phyloP scores from a whole-genome alignment of 345 rosid genomes.

The Gossypioides kirkii region DNA sequence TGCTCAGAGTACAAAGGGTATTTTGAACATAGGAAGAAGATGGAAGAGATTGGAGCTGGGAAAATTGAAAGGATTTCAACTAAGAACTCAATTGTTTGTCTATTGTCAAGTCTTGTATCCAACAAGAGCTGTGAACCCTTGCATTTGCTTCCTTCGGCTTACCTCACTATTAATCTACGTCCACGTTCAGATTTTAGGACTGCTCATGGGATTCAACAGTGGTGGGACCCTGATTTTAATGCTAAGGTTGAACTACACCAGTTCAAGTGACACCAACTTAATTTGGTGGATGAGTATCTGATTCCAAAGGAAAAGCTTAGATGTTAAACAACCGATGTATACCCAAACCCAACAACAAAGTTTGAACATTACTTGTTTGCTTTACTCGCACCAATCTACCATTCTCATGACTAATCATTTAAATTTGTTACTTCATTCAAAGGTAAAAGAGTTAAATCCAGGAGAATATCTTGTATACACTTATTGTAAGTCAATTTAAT shows the following conservation, averaged over 20 bases:
- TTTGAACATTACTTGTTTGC: too few species aligned
- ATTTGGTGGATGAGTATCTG: background rate
- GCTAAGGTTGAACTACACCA: slow-evolving; percentile 33
- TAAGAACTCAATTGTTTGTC: slow-evolving; percentile 39
- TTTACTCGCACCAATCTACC: too few species aligned
- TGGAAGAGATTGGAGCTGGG: slow-evolving; percentile 49
- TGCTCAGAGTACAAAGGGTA: slow-evolving; percentile 58
- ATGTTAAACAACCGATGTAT: too few species aligned
- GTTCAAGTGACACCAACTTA: slow-evolving; percentile 1
- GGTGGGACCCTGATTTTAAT: slow-evolving; percentile 55
- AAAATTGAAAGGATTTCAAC: slow-evolving; percentile 44
- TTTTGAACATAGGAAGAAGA: slow-evolving; percentile 63
- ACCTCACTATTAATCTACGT: slow-evolving; percentile 33
- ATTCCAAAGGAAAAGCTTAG: too few species aligned
- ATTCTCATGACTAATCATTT: too few species aligned
- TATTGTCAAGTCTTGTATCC: slow-evolving; percentile 23
- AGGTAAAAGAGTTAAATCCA: too few species aligned
- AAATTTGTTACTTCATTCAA: too few species aligned
- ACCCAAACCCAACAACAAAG: too few species aligned
- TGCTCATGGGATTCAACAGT: slow-evolving; percentile 68
- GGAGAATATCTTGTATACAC: too few species aligned
- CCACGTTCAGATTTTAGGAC: slow-evolving; percentile 35
- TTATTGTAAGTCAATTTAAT: too few species aligned
- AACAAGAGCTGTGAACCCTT: slow-evolving; percentile 34
- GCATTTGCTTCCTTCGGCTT: slow-evolving; percentile 63